A percentile compares a stretch with the other conserved stretches of the same genome.
phyloP scores from a whole-genome alignment of 2,329 filamentous ascomycete genomes.

The Fusarium transvaalense region DNA sequence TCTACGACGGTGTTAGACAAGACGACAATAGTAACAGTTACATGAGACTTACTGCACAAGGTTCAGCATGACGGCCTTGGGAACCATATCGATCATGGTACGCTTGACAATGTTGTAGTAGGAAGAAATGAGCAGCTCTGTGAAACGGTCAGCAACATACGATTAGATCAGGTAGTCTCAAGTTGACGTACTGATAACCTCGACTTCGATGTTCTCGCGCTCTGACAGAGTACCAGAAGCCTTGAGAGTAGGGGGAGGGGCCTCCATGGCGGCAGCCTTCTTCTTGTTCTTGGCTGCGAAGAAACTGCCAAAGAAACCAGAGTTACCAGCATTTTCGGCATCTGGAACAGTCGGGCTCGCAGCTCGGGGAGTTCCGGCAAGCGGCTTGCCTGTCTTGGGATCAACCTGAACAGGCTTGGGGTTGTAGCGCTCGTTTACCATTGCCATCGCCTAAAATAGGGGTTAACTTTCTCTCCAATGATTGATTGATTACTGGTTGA shows the following conservation, averaged over 20 bases:
- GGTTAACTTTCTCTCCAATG: conserved; percentile 14
- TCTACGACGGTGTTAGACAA: conserved; percentile 60
- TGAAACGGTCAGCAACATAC: conserved; percentile 26
- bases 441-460: conserved; percentile 85
- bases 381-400: conserved; percentile 97
- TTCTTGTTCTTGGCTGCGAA: conserved; percentile 99
- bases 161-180: background rate
- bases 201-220: conserved; percentile 94
- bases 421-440: conserved; percentile 93
- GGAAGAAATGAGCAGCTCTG: conserved; percentile 93
- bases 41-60: conserved; percentile 83
- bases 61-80: conserved; percentile 98
- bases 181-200: conserved; percentile 87
- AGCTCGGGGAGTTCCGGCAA: conserved; percentile 77
- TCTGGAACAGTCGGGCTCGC: conserved; percentile 78
- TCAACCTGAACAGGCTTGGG: conserved; percentile 94
- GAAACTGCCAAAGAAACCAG: conserved; percentile 97
- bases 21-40: background rate
- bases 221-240: conserved; percentile 94
- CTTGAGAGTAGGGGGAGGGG: conserved; percentile 91
- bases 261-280: conserved; percentile 99
- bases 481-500: conserved; percentile 24
- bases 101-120: conserved; percentile 99
- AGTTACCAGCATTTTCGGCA: conserved; percentile 65
- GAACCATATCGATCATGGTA: conserved; percentile 99